Base-by-base conservation (phyloP, 768 basidiomycete genomes). In the Suillus weaverae region DNA sequence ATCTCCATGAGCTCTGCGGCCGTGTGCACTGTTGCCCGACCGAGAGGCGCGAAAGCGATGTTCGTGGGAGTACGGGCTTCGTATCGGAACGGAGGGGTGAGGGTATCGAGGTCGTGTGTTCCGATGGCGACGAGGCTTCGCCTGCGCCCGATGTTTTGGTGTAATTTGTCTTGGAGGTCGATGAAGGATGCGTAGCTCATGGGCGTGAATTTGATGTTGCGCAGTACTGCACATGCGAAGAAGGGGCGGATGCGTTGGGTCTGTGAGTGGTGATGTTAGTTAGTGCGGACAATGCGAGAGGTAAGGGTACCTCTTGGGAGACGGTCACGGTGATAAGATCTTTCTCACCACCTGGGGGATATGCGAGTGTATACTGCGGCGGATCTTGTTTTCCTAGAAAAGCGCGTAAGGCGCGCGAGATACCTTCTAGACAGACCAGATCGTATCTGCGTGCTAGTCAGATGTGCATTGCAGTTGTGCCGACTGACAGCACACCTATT, bases 161-260 rank as follows among this genome's bases (percentile, higher is more conserved):
- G 97, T 59, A 99, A 83, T 78, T 99, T 99, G 74, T 99, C 97
- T 79, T 99, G 97, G n/a, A 99, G 81, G 74, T 99, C 97, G 70
- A 99, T 97, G 86, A 99, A 99, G 67, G 94, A 95, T 32, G 91
- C 92, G 74, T 99, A 99, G 44, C 93, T 95, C 60, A 85, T 83
- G 50, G 87, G 87, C 35, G 92, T 94, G 80, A 99, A 96, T 69
- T 87, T 88, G 72, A 98, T 79, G 71, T 96, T 91, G 67, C 97
- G 92, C 55, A 99, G 84, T 64, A 99, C 81, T 11, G 95, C 96
- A 63, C 90, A 90, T 6, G 94, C 95, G 71, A 98, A 95, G 79
- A 87, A 89, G 0, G 96, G 96, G 69, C 97, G 88, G 69, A 99
- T 86, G 77, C 85, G 84, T 60, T 87, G 83, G 13, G 89, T 92